Base-by-base conservation (phyloP, 495 filamentous ascomycete species). In the Penicillium cataractarum region DNA sequence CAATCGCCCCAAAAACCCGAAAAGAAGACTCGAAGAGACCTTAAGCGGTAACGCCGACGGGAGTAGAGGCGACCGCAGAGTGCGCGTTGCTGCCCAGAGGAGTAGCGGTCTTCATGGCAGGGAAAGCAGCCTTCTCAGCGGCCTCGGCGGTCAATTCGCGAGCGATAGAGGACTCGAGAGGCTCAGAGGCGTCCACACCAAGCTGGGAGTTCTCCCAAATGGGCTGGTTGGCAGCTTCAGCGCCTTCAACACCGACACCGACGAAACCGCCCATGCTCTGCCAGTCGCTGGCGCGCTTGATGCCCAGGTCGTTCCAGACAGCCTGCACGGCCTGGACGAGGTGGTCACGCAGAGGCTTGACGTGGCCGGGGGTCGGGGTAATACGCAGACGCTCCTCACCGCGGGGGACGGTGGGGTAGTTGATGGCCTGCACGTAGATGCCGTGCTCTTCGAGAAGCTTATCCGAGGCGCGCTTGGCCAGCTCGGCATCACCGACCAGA, bases 381-480 rank as follows among this genome's bases (percentile, higher is more conserved):
- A 99, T 90, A 65, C 95, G 89, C 54, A 99, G 85, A 32, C 95
- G 89, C 78, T 99, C 95, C 79, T 99, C 92, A 15, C 95, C 95
- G 6, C 94, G 90, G 2, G 95, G 95, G 2, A 99, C 95, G 57
- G 95, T 99, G 7, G 95, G 95, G 78, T 98, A 99, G 79, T 99
- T 99, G 83, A 99, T 98, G 59, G 92, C 92, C 77, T 99, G 95
- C 15, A 99, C 95, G 71, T 99, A 98, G 75, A 99, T 98, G 50
- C 86, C 86, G 76, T 95, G 89, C 60, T 95, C 87, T 62, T 91
- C 87, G 9, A 99, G 82, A 7, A 97, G 87, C 71, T 93, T 85
- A 73, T 99, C 95, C 29, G 88, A 92, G 7, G 96, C 95, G 67
- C 88, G 77, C 79, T 92, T 96, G 48, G 95, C 95, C n/a, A 96